These are phyloP conservation scores for Cornus controversa DNA, from an alignment of 148 eudicot genomes.

Conservation along the genomic window DNA sequence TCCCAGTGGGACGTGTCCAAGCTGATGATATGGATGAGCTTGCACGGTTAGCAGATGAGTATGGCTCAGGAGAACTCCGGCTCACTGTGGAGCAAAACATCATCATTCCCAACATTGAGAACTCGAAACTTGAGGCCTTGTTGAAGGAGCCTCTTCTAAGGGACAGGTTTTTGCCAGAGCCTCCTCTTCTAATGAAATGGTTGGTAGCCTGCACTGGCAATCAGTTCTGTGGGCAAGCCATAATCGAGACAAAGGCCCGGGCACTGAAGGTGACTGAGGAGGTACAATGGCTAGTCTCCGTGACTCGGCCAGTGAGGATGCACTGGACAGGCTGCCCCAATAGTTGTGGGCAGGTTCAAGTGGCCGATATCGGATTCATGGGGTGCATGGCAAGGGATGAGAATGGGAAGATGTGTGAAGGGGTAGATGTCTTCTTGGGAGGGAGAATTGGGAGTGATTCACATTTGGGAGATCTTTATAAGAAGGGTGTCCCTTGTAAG, in stretches of 20 bases:
- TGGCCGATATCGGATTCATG: constrained; percentile 97
- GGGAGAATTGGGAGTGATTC: constrained; percentile 94
- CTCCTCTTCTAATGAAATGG: constrained; percentile 78
- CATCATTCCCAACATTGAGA: constrained; percentile 71
- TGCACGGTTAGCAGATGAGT: constrained; percentile 81
- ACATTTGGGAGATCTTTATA: constrained; percentile 75
- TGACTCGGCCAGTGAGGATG: constrained; percentile 74
- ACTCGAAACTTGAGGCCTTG: constrained; percentile 69
- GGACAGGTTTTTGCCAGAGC: constrained; percentile 66
- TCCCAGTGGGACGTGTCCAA: constrained; percentile 90
- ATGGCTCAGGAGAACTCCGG: constrained; percentile 90
- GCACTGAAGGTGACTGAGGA: constrained; percentile 85
- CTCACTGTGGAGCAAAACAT: constrained; percentile 96
- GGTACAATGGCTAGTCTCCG: constrained; percentile 60
- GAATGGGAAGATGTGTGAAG: constrained; percentile 76
- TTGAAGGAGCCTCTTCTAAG: constrained; percentile 67
- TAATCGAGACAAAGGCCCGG: constrained; percentile 85
- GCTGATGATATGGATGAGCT: constrained; percentile 95
- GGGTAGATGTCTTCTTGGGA: constrained; percentile 79
- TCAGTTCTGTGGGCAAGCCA: constrained; percentile 96
- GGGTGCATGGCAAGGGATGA: constrained; percentile 88
- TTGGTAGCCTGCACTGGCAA: constrained; percentile 93
- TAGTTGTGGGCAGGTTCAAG: constrained; percentile 89
- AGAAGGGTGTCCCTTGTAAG: constrained; percentile 83
- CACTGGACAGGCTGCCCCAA: constrained; percentile 99